These are phyloP conservation scores for Eucalyptus rudis DNA, from an alignment of 345 rosid genomes.

Conservation along the genomic window DNA sequence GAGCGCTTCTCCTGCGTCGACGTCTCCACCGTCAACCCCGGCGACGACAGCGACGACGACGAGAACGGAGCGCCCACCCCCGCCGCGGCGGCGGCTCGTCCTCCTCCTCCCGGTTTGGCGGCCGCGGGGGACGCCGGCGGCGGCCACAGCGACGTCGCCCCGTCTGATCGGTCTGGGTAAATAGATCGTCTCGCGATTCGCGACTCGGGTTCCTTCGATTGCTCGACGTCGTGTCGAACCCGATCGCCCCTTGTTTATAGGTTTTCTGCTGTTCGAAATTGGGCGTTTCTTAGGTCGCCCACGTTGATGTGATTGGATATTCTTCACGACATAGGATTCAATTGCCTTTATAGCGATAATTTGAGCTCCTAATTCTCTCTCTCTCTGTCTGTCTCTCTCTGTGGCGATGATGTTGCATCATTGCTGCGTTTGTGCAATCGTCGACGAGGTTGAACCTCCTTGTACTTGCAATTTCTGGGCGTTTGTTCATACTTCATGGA, in stretches of 20 bases:
- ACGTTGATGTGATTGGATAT: neutral
- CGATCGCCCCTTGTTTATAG: neutral
- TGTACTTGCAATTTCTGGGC: neutral
- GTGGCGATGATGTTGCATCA: neutral
- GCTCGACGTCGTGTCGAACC: neutral
- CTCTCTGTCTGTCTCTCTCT: neutral
- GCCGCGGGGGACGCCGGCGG: neutral
- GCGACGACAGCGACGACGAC: slow-evolving; percentile 49
- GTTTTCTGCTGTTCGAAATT: neutral
- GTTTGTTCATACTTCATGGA: neutral
- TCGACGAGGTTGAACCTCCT: neutral
- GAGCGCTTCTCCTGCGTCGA: slow-evolving; percentile 92
- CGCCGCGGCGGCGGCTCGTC: slow-evolving; percentile 15
- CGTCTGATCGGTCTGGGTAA: neutral
- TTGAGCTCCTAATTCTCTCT: neutral
- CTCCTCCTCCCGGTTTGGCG: neutral
- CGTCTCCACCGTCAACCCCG: slow-evolving; percentile 44
- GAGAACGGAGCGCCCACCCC: slow-evolving; percentile 26
- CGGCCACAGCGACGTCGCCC: neutral
- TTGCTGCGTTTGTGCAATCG: neutral
- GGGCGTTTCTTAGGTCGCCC: neutral
- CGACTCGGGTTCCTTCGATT: neutral
- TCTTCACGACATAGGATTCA: neutral
- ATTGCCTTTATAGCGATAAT: neutral
- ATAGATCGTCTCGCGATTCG: neutral